A percentile compares a stretch with the other conserved stretches of the same genome.
These are phyloP conservation scores for Colletotrichum sp. DNA, from an alignment of 2,329 filamentous ascomycete species.

Conservation along the genomic window DNA sequence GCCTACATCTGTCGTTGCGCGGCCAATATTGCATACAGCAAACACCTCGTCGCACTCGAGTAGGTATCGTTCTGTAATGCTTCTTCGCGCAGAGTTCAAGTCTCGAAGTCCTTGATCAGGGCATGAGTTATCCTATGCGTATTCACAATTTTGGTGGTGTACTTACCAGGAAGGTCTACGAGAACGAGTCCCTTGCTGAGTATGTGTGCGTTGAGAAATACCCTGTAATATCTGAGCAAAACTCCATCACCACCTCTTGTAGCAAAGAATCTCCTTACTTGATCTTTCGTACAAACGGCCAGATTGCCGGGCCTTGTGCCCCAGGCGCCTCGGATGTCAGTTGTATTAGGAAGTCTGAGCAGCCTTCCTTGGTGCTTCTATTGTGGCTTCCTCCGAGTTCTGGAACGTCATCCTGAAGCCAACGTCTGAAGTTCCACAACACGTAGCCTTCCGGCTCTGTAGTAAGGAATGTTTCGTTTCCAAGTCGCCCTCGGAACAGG, in stretches of 20 bases:
- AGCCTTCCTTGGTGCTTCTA: slow-evolving; percentile 27
- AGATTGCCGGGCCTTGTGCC: slow-evolving; percentile 29
- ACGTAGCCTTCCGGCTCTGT: slow-evolving; percentile 27
- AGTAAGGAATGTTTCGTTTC: slow-evolving; percentile 25
- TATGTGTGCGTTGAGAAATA: slow-evolving; percentile 49
- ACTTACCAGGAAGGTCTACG: slow-evolving; percentile 52
- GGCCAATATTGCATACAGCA: slow-evolving; percentile 44
- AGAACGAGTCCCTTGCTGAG: slow-evolving; percentile 52
- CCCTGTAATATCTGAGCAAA: slow-evolving; percentile 28
- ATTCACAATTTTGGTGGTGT: neutral
- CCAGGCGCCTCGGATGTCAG: slow-evolving; percentile 41
- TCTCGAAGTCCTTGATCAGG: slow-evolving; percentile 46
- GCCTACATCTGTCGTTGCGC: slow-evolving; percentile 46
- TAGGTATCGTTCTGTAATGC: slow-evolving; percentile 50
- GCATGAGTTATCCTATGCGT: neutral
- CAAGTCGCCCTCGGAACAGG: slow-evolving; percentile 36
- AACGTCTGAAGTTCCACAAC: slow-evolving; percentile 17
- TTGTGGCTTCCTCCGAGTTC: neutral
- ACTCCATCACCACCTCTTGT: slow-evolving; percentile 7
- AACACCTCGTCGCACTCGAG: slow-evolving; percentile 52
- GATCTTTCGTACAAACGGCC: slow-evolving; percentile 52
- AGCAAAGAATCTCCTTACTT: slow-evolving; percentile 31
- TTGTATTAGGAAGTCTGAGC: slow-evolving; percentile 35
- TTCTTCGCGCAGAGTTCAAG: slow-evolving; percentile 46
- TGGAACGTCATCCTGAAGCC: neutral